Conservation (phyloP, 176 grass and related monocot species). For the Rhipidocladum racemiflorum region DNA sequence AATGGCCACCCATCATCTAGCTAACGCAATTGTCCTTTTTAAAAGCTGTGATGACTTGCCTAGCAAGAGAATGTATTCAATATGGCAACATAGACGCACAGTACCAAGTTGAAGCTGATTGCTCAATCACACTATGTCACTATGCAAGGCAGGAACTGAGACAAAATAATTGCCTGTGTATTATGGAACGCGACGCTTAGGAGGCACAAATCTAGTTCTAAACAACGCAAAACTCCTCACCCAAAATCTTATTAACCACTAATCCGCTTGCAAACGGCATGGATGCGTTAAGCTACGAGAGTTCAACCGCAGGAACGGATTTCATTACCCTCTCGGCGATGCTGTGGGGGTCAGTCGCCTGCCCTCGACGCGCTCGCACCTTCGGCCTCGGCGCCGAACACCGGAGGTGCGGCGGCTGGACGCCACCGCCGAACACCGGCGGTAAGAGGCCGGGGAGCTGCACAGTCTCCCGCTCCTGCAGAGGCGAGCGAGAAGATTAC, state of each 20-base stretch:
- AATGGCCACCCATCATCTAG: neutral
- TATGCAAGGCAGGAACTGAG: neutral
- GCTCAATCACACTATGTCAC: neutral
- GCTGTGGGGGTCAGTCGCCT: constrained; percentile 96
- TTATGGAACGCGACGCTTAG: neutral
- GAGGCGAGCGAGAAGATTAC: constrained; percentile 11
- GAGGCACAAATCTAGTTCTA: neutral
- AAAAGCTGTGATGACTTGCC: neutral
- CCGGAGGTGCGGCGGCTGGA: constrained; percentile 75
- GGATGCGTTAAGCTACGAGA: neutral
- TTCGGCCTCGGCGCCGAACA: constrained; percentile 85
- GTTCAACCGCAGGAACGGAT: neutral
- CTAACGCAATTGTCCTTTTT: neutral
- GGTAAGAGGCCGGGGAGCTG: constrained; percentile 67
- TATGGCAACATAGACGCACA: neutral
- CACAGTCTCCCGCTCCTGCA: constrained; percentile 75
- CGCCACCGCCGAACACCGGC: constrained; percentile 64
- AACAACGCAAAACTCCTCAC: neutral
- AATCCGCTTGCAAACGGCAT: neutral
- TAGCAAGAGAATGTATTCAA: constrained; percentile 25
- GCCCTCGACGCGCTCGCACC: constrained; percentile 89
- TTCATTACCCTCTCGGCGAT: constrained; percentile 82
- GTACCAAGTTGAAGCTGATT: neutral
- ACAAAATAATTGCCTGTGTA: neutral
- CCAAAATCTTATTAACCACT: neutral